Base-by-base conservation (phyloP, 441 rosid genomes). In the Biscutella laevigata region DNA sequence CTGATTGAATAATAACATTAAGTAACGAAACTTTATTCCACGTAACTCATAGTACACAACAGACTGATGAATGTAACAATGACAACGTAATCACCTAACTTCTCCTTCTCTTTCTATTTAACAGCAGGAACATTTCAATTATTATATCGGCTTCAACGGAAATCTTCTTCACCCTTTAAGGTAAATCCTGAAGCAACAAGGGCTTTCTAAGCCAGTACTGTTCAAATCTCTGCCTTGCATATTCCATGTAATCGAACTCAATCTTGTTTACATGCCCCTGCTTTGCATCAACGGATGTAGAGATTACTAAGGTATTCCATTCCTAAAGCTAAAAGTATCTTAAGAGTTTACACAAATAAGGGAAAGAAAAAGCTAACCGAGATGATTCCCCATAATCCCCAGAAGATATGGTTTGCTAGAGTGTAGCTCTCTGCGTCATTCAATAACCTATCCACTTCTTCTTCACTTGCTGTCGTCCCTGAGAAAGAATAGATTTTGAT, bases 321-420 rank as follows among this genome's bases (percentile, higher is more conserved):
- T 4, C 11, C 6, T 11, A 24, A 4, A 41, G 19, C 21, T 44
- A 45, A 27, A 30, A 29, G 14, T 22, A 22, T 24, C 17, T 45
- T 2, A 15, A 20, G 14, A 17, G 20, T 17, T 17, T 3, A 3
- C 20, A 3, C 20, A 3, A 17, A 14, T 1, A 11, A 67, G 20
- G 11, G 6, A 41, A 19, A 45, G 32, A 27, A 56, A 47, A 19
- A 32, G 6, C 83, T 0, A 70, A 91, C 98, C 71, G 98, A 91
- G 61, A 91, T 91, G 57, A 91, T 56, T 67, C 98, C 98, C 98
- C 98, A 91, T 66, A 88, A 64, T 35, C 86, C 91, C 98, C 98
- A 88, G 8, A 77, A 75, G n/a, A 91, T 60, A 77, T 91, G 96
- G 62, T 77, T 85, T 32, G 94, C 84, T 24, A 88, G 82, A 51